Evolutionary conservation across 495 filamentous ascomycete species (phyloP), one percentile per base, ranked within the genome.

Genomic region (Entonaema liquescens): DNA sequence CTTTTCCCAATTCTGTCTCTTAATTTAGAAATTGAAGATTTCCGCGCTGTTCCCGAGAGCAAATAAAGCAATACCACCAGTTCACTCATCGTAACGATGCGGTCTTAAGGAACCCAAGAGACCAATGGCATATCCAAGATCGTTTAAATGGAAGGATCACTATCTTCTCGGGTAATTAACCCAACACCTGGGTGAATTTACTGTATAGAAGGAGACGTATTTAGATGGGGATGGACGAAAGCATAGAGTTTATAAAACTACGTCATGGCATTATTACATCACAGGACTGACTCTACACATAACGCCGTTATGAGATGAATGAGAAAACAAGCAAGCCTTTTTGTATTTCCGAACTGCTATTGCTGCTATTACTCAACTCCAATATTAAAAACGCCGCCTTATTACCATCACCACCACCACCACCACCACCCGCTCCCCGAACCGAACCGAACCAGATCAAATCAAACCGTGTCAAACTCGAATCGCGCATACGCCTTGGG

Each of bases 401-500:
- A 53, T 53, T 53, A 53, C 49, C 49, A n/a, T 12, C 49, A n/a
- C 49, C 49, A 53, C 12, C 49, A 53, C 42, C 6, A 33, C 31
- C 31, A 8, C 38, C 38, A 1, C 12, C 9, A n/a, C 17, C 17
- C 12, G 17, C 12, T n/a, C 23, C 21, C 5, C 50, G 36, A 38
- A 36, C 35, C 5, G 23, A 36, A 28, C 23, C 26, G 13, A 40
- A 53, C 42, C 59, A 26, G 17, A 26, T 47, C 13, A 29, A 53
- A 53, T 21, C 25, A 7, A 21, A 21, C 42, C 42, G 13, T 28
- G 12, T 53, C 23, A 29, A 15, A 53, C 23, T 53, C 25, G 26
- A 53, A 21, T 28, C 25, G 13, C 49, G 47, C 49, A 17, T 29
- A 50, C 59, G 60, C 60, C 60, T 50, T 38, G 60, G 50, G 42